Base-by-base conservation (phyloP, 352 stramenopile genomes). In the Phytophthora citricola region DNA sequence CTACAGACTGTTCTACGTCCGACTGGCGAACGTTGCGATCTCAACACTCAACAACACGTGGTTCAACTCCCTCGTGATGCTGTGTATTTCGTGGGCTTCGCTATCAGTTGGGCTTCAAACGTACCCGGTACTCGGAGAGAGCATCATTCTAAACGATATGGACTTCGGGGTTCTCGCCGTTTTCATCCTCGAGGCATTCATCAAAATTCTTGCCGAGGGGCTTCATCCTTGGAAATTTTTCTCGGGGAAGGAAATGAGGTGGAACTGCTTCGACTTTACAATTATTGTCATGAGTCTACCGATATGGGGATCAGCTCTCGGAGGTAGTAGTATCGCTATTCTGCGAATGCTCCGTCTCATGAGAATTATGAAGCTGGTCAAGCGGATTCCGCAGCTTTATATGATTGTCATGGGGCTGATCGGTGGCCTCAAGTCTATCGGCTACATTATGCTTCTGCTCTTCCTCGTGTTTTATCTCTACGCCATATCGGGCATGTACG, bases 401-500 rank as follows among this genome's bases (percentile, higher is more conserved):
- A 92, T 97, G 76, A 95, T 97, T 66, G 83, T 97, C 44, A 94
- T 97, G 79, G 91, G 90, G 0, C 83, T 97, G 17, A 92, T 97
- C 29, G 87, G 83, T 34, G 87, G 89, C 1, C 73, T 97, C 24
- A 91, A 89, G 63, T 96, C 85, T 29, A 97, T 97, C 69, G 84
- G 81, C n/a, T 97, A 97, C 76, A 96, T 97, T 51, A 77, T 89
- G 47, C 45, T 97, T 24, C 74, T 97, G 38, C 76, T 97, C 10
- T 76, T 94, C 34, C 78, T 97, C 45, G 83, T 97, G 0, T 92
- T 92, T 66, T 97, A 97, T 65, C 64, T 97, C 24, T 97, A 96
- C 60, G 88, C 91, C 17, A 94, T 97, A 66, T 87, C 92, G 2
- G 91, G 91, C 15, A 96, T 97, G 86, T 95, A 95, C 58, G 73